Base-by-base conservation (phyloP, 208 protist genomes). In the Trypanosomatidae sp. region DNA sequence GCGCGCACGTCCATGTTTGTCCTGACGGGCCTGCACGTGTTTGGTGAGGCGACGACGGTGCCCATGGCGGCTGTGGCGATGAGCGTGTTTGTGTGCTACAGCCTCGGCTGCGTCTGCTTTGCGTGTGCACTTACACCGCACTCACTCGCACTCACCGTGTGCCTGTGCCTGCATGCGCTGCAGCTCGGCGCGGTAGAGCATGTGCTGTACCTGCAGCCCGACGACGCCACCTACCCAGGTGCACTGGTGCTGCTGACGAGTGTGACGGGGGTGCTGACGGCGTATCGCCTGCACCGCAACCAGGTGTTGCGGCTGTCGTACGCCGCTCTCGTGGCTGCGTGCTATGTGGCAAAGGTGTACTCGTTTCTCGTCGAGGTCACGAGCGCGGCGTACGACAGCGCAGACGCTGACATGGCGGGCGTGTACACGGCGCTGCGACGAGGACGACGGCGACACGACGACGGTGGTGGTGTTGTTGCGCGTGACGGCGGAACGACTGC, bases 1-100 rank as follows among this genome's bases (percentile, higher is more conserved):
- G 83, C 70, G 52, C 71, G 73, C 33, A 88, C 70, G 48, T 92
- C 79, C 58, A 87, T 79, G 18, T 92, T 89, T 48, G 75, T 92
- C 47, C 67, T 88, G 16, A 53, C 84, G 35, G 74, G 88, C 33
- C 55, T 92, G 27, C 70, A 78, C 50, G 79, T 92, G 44, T 66
- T 88, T 37, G 79, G 79, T 21, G 77, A 86, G 64, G 42, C 72
- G 38, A 42, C 55, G n/a, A 56, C 56, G 3, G 64, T 92, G 25
- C 61, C 78, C 19, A 87, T 70, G 23, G 61, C 78, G 33, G 49
- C 73, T 41, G 40, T 89, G 37, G 63, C 56, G 23, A 47, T 81
- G 27, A 71, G 54, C 23, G 71, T 92, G 19, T 43, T 88, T 46
- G 82, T 67, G 72, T 72, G 65, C 47, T 88, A 92, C 66, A 53